Base-by-base conservation (phyloP, 1,139 yeast genomes). In the Dujonia santamariae region DNA sequence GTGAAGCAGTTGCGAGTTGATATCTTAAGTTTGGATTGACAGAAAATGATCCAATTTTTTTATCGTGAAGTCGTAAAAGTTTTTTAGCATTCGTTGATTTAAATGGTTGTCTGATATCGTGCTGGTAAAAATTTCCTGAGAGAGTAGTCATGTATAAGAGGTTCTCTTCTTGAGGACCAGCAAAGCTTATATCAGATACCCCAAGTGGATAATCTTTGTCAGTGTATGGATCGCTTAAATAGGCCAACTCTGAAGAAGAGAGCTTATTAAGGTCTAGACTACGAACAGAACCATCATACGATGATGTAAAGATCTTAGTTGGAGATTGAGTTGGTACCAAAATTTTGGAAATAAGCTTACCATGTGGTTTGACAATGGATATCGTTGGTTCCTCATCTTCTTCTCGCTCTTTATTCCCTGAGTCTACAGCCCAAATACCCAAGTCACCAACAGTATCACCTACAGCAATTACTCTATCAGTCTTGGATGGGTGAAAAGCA, bases 211-310 rank as follows among this genome's bases (percentile, higher is more conserved):
- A 45, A 36, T 58, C 65, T 1, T 35, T 42, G 0, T 67, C 53
- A 27, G 56, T 68, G 47, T 67, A 63, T 3, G 73, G 76, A 45
- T 78, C 81, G 37, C 64, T 68, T 35, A 80, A 61, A 28, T 71
- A 71, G 2, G 74, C 54, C 2, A 80, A 56, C 42, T 86, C 94
- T 2, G 71, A 54, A 7, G 88, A 76, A 28, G 72, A 60, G 39
- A 80, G 67, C 31, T 75, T 75, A 28, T 70, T 65, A 39, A 92
- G 57, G 53, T 92, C 96, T 39, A 87, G 64, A 22, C 70, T 59
- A 37, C 97, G 65, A 4, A 90, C 71, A 0, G 94, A 80, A 0
- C 97, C 96, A 57, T 92, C 98, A 53, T 90, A 90, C 1, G 95
- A 81, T 7, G 82, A 71, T 0, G 94, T 77, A 30, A 78, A 71